A percentile compares a stretch with the other conserved stretches of the same genome.
These are phyloP conservation scores for Coemansia sp. DNA, from an alignment of 192 early-diverging fungal species.

Conservation along the genomic window DNA sequence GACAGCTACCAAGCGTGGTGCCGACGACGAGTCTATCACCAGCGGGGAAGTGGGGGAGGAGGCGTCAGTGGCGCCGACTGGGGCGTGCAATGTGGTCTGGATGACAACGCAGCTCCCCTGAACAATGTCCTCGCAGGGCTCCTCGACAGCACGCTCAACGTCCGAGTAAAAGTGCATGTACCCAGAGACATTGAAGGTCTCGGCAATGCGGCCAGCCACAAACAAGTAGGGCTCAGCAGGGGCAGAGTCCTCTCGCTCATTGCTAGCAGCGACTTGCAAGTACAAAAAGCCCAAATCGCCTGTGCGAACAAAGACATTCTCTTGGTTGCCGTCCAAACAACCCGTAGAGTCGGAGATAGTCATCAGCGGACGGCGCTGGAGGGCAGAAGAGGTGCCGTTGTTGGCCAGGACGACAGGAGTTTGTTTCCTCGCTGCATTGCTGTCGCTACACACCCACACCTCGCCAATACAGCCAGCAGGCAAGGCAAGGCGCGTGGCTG, in stretches of 20 bases:
- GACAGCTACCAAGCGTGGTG: constrained; percentile 36
- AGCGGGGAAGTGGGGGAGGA: not conserved
- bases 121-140: constrained; percentile 54
- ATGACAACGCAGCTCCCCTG: constrained; percentile 35
- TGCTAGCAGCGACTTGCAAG: constrained; percentile 58
- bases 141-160: constrained; percentile 71
- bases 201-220: constrained; percentile 69
- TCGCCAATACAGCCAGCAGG: constrained; percentile 73
- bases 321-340: constrained; percentile 59
- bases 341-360: constrained; percentile 21
- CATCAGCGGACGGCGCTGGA: constrained; percentile 12
- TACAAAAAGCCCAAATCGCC: constrained; percentile 83
- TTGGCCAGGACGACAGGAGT: constrained; percentile 1
- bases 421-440: constrained; percentile 41
- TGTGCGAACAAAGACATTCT: constrained; percentile 68
- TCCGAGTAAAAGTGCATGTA: constrained; percentile 72
- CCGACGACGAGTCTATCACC: not conserved
- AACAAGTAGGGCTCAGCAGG: constrained; percentile 72
- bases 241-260: constrained; percentile 52
- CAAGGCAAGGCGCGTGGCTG: constrained; percentile 67
- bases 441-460: constrained; percentile 74
- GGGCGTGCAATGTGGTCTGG: constrained; percentile 28
- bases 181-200: constrained; percentile 70
- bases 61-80: constrained; percentile 13
- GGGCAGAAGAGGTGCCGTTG: not conserved